Evolutionary conservation across 495 filamentous ascomycete species (phyloP).

Genomic region (Penicillium lagena): DNA sequence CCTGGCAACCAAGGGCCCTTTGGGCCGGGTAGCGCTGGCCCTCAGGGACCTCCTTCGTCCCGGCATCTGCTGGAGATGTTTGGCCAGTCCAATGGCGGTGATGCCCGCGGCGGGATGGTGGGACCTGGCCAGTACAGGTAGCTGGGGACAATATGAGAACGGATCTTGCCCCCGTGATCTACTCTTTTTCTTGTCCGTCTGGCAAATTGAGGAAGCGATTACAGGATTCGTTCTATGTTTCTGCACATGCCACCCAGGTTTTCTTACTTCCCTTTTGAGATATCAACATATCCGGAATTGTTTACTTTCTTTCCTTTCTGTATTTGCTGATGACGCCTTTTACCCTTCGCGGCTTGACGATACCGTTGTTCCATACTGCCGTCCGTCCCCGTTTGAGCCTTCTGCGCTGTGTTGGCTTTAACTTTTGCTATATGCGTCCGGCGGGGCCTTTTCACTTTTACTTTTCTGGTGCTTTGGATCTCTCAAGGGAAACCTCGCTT

Average conservation of each 20-base stretch:
- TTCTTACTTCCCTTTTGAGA: not conserved
- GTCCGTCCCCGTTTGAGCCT: no score
- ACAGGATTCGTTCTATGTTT: no score
- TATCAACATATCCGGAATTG: conserved; percentile 6
- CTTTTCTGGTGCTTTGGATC: not conserved
- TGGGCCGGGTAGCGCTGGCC: conserved; percentile 31
- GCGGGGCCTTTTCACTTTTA: not conserved
- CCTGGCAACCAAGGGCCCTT: conserved; percentile 30
- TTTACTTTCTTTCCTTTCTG: conserved; percentile 2
- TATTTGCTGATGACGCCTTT: conserved; percentile 14
- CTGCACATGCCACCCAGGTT: no score
- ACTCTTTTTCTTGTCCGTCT: conserved; percentile 1
- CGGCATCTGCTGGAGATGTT: conserved; percentile 42
- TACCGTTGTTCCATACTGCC: conserved; percentile 2
- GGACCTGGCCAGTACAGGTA: conserved; percentile 36
- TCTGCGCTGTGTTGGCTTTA: not conserved
- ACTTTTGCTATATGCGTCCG: not conserved
- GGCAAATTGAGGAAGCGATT: no score
- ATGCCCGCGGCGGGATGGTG: conserved; percentile 34
- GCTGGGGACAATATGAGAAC: not conserved
- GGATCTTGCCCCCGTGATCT: not conserved
- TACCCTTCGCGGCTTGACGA: conserved; percentile 6
- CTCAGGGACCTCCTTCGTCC: conserved; percentile 37
- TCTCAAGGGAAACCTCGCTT: not conserved
- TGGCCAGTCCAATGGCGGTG: conserved; percentile 32